These are phyloP conservation scores for Daldinia childiae DNA, from an alignment of 495 filamentous ascomycete species.

Conservation along the genomic window DNA sequence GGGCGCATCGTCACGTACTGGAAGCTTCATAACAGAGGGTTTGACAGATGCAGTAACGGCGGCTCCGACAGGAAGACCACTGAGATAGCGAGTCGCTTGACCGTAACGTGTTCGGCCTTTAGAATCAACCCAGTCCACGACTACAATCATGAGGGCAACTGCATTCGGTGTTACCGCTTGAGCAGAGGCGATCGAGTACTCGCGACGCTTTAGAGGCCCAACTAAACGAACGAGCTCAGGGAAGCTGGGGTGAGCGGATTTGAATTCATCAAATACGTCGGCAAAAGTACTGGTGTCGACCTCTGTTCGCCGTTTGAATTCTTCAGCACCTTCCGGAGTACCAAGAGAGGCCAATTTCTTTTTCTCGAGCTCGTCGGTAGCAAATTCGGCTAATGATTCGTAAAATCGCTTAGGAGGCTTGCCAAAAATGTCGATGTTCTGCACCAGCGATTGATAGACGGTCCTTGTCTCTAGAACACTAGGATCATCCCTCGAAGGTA, in stretches of 20 bases:
- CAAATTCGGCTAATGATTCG: conserved; percentile 88
- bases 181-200: conserved; percentile 97
- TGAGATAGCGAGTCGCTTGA: conserved; percentile 89
- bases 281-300: conserved; percentile 94
- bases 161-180: conserved; percentile 88
- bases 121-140: conserved; percentile 93
- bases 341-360: conserved; percentile 79
- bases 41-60: conserved; percentile 92
- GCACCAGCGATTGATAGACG: conserved; percentile 88
- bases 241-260: conserved; percentile 88
- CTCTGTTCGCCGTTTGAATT: conserved; percentile 94
- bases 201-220: conserved; percentile 89
- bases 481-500: conserved; percentile 85
- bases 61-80: conserved; percentile 73
- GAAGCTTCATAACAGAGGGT: conserved; percentile 96
- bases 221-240: conserved; percentile 91
- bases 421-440: conserved; percentile 97
- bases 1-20: conserved; percentile 81
- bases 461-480: conserved; percentile 85
- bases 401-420: conserved; percentile 98
- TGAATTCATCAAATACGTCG: conserved; percentile 87
- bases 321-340: conserved; percentile 83
- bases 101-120: conserved; percentile 90
- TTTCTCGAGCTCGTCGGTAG: conserved; percentile 82
- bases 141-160: conserved; percentile 96